A percentile compares a stretch with the other conserved stretches of the same genome.
phyloP scores from a whole-genome alignment of 2,329 filamentous ascomycete species.

The Nemania sp. region DNA sequence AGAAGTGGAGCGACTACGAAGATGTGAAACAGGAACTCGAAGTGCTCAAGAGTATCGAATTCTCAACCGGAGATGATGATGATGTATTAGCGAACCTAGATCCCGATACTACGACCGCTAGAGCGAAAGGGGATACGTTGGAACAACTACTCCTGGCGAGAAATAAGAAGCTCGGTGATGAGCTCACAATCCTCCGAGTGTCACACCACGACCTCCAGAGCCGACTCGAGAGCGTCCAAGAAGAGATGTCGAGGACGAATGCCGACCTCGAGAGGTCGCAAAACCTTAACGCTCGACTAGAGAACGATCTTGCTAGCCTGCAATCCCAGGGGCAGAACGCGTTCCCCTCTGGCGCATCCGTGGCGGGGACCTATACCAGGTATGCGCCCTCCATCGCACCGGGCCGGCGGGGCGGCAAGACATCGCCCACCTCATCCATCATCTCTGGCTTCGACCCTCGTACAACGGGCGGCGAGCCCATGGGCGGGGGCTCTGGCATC shows the following conservation, averaged over 20 bases:
- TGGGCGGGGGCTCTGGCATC: constrained; percentile 81
- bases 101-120: constrained; percentile 56
- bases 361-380: constrained; percentile 88
- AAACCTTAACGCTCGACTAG: constrained; percentile 83
- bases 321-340: constrained; percentile 83
- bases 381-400: constrained; percentile 68
- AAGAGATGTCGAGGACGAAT: constrained; percentile 81
- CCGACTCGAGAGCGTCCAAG: constrained; percentile 78
- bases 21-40: constrained; percentile 96
- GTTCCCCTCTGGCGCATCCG: constrained; percentile 88
- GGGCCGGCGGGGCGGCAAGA: constrained; percentile 67
- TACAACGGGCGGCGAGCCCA: constrained; percentile 61
- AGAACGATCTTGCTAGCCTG: constrained; percentile 86
- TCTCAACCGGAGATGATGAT: constrained; percentile 87
- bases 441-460: constrained; percentile 93
- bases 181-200: constrained; percentile 88
- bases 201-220: constrained; percentile 90
- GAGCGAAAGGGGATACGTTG: constrained; percentile 75
- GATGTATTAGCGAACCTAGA: constrained; percentile 54
- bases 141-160: constrained; percentile 89
- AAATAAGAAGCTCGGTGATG: constrained; percentile 95
- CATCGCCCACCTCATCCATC: constrained; percentile 95
- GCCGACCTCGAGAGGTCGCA: constrained; percentile 84
- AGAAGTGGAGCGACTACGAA: constrained; percentile 92
- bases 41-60: constrained; percentile 96